Evolutionary conservation across 2,329 filamentous ascomycete genomes (phyloP), one percentile per base, ranked within the genome.

Genomic region (Sclerotinia borealis): DNA sequence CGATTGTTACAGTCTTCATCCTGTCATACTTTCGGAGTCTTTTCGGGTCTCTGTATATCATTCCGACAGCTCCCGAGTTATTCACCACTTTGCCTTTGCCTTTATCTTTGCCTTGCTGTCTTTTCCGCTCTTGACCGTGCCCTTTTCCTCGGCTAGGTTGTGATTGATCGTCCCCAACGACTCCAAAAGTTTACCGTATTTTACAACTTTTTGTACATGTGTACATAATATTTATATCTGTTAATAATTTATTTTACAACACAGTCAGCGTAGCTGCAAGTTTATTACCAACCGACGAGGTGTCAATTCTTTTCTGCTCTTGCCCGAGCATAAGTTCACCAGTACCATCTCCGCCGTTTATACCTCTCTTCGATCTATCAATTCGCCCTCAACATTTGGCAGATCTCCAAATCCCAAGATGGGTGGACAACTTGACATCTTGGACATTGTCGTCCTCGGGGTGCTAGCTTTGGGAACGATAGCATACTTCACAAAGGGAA

Each of bases 401-500:
- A 29, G 54, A 52, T 52, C 43, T 37, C 11, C 25, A 10, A 19
- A 45, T 45, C 36, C 47, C 37, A 60, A 52, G 29, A 59, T 60
- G 70, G 72, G 98, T 99, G 95, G 92, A 93, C 70, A 90, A 96
- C 83, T 99, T 75, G 95, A 99, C 76, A 96, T 92, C 31, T 81
- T 99, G 80, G 95, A 99, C 83, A 83, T 98, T 72, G 78, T 96
- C 73, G 95, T 99, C 82, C 90, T 99, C 69, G 85, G 86, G 67
- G 85, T 85, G 64, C 88, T 99, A 72, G 84, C 98, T 63, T 76
- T 96, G 64, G 95, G 92, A 69, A 97, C 92, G 54, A 76, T 93
- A 66, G 95, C 93, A 74, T 99, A 98, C 80, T 96, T 99, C 79
- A 98, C 95, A 70, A 99, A 99, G 77, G 95, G 95, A 73, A 95